Conservation (phyloP, 306 rosid species). For the Potentilla sterilis region DNA sequence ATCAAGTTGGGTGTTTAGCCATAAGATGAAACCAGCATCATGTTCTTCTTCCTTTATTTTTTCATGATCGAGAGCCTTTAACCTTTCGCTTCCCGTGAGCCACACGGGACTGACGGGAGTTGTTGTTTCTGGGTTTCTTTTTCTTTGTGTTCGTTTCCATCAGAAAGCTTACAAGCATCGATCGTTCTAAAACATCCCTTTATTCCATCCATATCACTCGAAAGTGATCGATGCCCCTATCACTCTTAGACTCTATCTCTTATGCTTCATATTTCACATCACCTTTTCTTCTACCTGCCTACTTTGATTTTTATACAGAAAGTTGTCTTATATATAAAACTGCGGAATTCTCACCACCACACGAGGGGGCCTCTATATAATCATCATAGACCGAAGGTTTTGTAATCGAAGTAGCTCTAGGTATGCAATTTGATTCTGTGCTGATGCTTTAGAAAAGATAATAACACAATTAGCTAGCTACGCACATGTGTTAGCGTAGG, state of each 20-base stretch:
- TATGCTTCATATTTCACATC: slow-evolving; percentile 35
- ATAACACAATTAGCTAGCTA: slow-evolving; percentile 3
- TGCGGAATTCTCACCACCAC: slow-evolving; percentile 31
- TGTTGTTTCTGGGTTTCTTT: slow-evolving; percentile 14
- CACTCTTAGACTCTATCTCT: slow-evolving; percentile 7
- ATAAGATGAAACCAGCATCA: slow-evolving; percentile 16
- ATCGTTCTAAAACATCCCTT: slow-evolving; percentile 45
- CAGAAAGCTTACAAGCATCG: slow-evolving; percentile 13
- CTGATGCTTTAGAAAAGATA: slow-evolving; percentile 2
- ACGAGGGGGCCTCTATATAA: slow-evolving; percentile 54
- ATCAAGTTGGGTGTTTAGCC: slow-evolving; percentile 35
- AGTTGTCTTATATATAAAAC: slow-evolving; percentile 16
- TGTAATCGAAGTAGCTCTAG: slow-evolving; percentile 8
- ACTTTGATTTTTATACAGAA: slow-evolving; percentile 31
- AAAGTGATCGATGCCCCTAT: slow-evolving; percentile 33
- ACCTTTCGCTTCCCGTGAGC: slow-evolving; percentile 42
- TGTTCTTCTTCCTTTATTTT: neutral
- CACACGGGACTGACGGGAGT: slow-evolving; percentile 72
- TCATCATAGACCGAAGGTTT: slow-evolving; percentile 10
- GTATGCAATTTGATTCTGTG: neutral
- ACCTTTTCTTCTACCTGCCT: slow-evolving; percentile 39
- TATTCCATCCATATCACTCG: slow-evolving; percentile 55
- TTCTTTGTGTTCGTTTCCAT: slow-evolving; percentile 29
- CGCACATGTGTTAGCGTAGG: neutral
- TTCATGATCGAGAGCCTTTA: neutral